Base-by-base conservation (phyloP, 768 basidiomycete species). In the Tricholoma furcatifolium region DNA sequence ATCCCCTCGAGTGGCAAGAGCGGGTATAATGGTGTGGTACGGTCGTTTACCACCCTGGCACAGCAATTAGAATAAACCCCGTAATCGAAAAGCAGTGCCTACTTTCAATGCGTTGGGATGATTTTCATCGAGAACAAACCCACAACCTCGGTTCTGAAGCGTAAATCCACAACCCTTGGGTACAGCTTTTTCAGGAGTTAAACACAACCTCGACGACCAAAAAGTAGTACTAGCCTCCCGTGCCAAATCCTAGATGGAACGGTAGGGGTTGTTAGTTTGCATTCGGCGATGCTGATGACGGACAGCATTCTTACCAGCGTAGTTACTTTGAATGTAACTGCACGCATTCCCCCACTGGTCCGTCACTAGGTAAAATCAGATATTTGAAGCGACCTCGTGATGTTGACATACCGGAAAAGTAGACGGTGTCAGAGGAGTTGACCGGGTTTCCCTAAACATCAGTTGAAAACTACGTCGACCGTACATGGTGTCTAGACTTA, bases 81-180 rank as follows among this genome's bases (percentile, higher is more conserved):
- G n/a, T n/a, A n/a, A n/a, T n/a, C n/a, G n/a, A n/a, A 36, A 44
- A 30, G n/a, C 36, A 18, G 4, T 38, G 36, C 63, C 54, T 47
- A 89, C 93, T 72, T 87, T 74, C 47, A 98, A 72, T 27, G 78
- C 81, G 64, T 99, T 98, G 1, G 93, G 88, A 65, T 98, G 96
- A 1, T 82, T 83, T 51, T 91, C 81, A 47, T 79, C 76, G 20
- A 98, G 74, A 6, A 83, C 75, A 67, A 99, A 99, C 5, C 89
- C 87, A 10, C 84, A 76, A 2, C 97, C 97, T 51, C 97, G 81
- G 68, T 97, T 97, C 70, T 99, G 97, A 12, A 99, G 78, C 0
- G 94, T 97, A 68, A 99, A 99, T 0, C 97, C 97, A 61, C 94
- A 97, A 0, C 88, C 93, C 60, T 90, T 87, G 0, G 97, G 97